These are phyloP conservation scores for Penicillium cinerascens DNA, from an alignment of 495 filamentous ascomycete genomes.

Conservation along the genomic window DNA sequence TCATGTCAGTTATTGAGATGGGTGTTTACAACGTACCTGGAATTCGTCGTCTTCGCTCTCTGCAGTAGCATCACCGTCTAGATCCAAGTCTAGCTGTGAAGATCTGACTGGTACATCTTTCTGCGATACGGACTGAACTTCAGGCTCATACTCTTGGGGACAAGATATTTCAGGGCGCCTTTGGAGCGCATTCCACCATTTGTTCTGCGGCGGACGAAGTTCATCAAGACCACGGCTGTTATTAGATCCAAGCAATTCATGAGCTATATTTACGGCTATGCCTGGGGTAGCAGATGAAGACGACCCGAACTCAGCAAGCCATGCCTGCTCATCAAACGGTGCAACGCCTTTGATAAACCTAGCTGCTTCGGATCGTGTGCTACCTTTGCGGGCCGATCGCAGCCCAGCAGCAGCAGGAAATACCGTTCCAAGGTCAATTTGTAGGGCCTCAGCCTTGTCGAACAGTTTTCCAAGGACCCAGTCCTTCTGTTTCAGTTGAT, in stretches of 20 bases:
- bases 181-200: slow-evolving; percentile 41
- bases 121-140: not conserved
- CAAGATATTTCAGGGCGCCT: not conserved
- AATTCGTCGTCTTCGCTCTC: slow-evolving; percentile 36
- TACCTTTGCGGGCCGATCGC: slow-evolving; percentile 32
- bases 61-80: slow-evolving; percentile 17
- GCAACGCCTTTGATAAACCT: slow-evolving; percentile 45
- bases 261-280: slow-evolving; percentile 24
- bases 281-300: slow-evolving; percentile 11
- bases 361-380: slow-evolving; percentile 31
- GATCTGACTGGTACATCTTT: not conserved
- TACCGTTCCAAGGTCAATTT: slow-evolving; percentile 62
- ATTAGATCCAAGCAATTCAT: slow-evolving; percentile 20
- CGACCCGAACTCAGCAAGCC: slow-evolving; percentile 30
- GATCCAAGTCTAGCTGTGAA: slow-evolving; percentile 6
- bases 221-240: slow-evolving; percentile 1
- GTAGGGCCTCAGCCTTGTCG: slow-evolving; percentile 71
- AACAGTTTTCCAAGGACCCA: slow-evolving; percentile 68
- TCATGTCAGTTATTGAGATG: not conserved
- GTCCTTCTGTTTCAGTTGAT: slow-evolving; percentile 71
- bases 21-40: slow-evolving; percentile 24
- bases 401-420: slow-evolving; percentile 61
- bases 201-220: slow-evolving; percentile 18
- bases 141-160: not conserved
- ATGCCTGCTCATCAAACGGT: slow-evolving; percentile 43